These are phyloP conservation scores for Agrostemma githago DNA, from an alignment of 148 eudicot genomes.

Conservation along the genomic window DNA sequence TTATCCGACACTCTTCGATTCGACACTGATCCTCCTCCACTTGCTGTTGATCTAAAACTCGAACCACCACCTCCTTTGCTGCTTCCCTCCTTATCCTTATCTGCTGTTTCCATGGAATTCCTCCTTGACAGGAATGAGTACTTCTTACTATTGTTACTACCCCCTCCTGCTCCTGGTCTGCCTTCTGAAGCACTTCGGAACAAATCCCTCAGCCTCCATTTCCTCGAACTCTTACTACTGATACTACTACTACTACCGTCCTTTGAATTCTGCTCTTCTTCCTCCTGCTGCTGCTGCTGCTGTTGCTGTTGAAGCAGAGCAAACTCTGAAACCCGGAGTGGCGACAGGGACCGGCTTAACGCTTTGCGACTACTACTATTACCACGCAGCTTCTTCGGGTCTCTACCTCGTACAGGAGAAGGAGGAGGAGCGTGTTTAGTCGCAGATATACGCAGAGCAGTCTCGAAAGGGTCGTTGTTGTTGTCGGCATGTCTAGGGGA, in stretches of 20 bases:
- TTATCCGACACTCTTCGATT: conserved; percentile 44
- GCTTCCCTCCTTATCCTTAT: not conserved
- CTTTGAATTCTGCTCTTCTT: not conserved
- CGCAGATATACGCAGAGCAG: conserved; percentile 10
- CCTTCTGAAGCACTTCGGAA: conserved; percentile 79
- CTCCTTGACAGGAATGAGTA: conserved; percentile 11
- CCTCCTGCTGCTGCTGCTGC: not conserved
- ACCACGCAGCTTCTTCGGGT: not conserved
- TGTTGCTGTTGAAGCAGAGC: conserved; percentile 27
- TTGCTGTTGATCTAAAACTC: conserved; percentile 44
- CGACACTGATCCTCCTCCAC: conserved; percentile 27
- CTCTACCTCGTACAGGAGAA: conserved; percentile 15
- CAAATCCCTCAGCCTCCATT: conserved; percentile 64
- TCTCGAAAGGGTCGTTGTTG: conserved; percentile 15
- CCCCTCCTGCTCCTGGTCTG: conserved; percentile 6
- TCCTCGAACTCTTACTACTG: conserved; percentile 5
- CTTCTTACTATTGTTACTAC: not conserved
- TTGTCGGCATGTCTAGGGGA: conserved; percentile 21
- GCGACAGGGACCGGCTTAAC: conserved; percentile 35
- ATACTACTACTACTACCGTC: no score
- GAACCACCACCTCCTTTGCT: not conserved
- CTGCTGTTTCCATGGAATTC: not conserved
- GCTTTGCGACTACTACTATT: conserved; percentile 14
- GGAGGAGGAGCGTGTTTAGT: not conserved
- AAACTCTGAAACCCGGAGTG: conserved; percentile 36